Percentiles rank a stretch among this genome's conserved stretches.
Conservation (phyloP, 1,284 basidiomycete species). For the Microbotryum silenes-acaulis region DNA sequence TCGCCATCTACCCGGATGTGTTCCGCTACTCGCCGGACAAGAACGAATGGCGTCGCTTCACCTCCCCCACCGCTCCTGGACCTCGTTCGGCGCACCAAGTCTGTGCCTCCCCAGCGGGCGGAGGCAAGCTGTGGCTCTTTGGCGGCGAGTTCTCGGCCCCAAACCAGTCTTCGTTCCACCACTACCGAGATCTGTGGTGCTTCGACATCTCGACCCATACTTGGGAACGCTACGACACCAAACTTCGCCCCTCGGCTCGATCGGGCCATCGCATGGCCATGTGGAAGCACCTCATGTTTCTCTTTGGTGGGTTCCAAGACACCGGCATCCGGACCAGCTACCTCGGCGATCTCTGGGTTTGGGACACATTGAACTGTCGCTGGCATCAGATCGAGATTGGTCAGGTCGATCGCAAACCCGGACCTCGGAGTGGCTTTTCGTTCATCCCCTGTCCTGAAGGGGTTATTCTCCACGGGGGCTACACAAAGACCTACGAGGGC, state of each 20-base stretch:
- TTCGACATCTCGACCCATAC: conserved; percentile 62
- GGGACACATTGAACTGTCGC: conserved; percentile 30
- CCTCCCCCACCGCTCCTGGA: conserved; percentile 71
- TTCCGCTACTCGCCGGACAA: conserved; percentile 76
- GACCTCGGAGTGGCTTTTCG: conserved; percentile 77
- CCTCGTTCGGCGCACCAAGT: conserved; percentile 77
- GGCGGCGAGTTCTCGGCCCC: conserved; percentile 57
- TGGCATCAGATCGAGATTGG: conserved; percentile 74
- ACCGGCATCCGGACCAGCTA: conserved; percentile 32
- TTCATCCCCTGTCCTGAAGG: conserved; percentile 75
- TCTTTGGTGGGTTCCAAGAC: conserved; percentile 49
- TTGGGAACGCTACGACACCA: conserved; percentile 88
- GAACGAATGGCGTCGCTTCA: conserved; percentile 79
- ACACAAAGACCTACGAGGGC: conserved; percentile 82
- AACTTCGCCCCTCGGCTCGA: conserved; percentile 67
- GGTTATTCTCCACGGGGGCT: conserved; percentile 76
- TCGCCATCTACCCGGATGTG: conserved; percentile 62
- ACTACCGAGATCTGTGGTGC: conserved; percentile 71
- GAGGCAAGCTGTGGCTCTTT: conserved; percentile 76
- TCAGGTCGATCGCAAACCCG: conserved; percentile 58
- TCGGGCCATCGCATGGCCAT: conserved; percentile 86
- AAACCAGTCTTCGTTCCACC: conserved; percentile 80
- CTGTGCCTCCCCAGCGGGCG: conserved; percentile 60
- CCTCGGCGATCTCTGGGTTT: conserved; percentile 35
- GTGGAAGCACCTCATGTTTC: conserved; percentile 78